A percentile compares a stretch with the other conserved stretches of the same genome.
Evolutionary conservation across 495 filamentous ascomycete species (phyloP).

Genomic region (Thermothielavioides terrestris): DNA sequence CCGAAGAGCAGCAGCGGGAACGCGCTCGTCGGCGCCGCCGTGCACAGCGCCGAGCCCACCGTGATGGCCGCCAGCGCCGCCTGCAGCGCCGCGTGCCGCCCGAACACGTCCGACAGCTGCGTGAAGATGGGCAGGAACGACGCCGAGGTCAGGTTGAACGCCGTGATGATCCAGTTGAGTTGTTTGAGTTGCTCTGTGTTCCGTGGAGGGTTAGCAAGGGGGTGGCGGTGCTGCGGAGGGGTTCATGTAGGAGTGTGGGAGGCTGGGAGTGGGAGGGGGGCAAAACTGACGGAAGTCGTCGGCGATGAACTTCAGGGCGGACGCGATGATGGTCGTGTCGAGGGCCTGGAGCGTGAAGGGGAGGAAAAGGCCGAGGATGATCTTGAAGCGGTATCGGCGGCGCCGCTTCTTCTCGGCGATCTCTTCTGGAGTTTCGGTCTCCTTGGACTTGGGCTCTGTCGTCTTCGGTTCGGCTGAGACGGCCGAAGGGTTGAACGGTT

Average conservation of each 20-base stretch:
- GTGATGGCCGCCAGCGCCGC: constrained; percentile 11
- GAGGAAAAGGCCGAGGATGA: constrained; percentile 43
- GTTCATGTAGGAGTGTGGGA: not conserved
- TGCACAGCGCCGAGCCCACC: constrained; percentile 25
- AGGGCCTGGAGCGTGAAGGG: constrained; percentile 46
- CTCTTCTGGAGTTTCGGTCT: constrained; percentile 8
- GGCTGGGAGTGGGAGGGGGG: not conserved
- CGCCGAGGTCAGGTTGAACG: constrained; percentile 53
- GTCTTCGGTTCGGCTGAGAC: constrained; percentile 12
- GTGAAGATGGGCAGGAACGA: constrained; percentile 55
- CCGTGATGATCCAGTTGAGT: constrained; percentile 56
- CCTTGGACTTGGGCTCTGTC: too few species aligned
- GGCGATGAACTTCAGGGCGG: constrained; percentile 51
- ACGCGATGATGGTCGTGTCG: constrained; percentile 53
- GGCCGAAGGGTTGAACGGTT: not conserved
- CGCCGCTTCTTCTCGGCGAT: not conserved
- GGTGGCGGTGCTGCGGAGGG: not conserved
- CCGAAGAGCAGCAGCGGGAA: constrained; percentile 51
- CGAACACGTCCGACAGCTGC: constrained; percentile 52
- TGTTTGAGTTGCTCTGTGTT: constrained; percentile 44
- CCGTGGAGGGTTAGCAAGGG: too few species aligned
- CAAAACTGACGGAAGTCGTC: constrained; percentile 44
- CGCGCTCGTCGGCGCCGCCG: constrained; percentile 39
- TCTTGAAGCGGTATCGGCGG: constrained; percentile 41
- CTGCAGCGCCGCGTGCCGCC: constrained; percentile 28